Conservation (phyloP, 805 yeast species). For the Maudiozyma serrabonitensis region DNA sequence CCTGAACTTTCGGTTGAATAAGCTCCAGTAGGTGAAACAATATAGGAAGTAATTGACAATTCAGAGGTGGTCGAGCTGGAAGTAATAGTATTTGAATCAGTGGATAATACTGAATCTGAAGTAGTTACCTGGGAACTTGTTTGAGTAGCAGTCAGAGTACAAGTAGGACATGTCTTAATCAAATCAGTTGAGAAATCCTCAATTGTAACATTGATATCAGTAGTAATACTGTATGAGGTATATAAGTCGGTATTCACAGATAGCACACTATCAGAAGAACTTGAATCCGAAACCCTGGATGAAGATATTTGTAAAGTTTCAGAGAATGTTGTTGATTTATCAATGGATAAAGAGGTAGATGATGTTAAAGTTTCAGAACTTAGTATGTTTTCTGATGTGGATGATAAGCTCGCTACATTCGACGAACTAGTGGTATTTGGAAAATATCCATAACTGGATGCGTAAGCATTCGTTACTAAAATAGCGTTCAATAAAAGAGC, state of each 20-base stretch:
- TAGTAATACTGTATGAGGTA: background rate
- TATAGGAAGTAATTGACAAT: background rate
- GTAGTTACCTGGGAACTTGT: background rate
- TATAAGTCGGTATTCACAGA: background rate
- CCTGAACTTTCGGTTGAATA: no score
- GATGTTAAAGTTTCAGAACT: background rate
- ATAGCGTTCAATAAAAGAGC: no score
- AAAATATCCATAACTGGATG: background rate
- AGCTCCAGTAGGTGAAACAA: no score
- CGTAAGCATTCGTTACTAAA: background rate
- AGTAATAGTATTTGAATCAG: background rate
- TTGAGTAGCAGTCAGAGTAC: background rate
- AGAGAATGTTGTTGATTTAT: background rate
- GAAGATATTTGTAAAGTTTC: background rate
- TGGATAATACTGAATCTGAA: background rate
- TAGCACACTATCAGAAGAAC: background rate
- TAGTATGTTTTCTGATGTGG: background rate
- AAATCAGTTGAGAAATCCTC: background rate
- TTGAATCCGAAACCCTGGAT: background rate
- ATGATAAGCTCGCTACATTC: background rate
- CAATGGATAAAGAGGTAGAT: background rate
- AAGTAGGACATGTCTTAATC: background rate
- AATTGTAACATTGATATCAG: background rate
- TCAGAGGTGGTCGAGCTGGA: background rate
- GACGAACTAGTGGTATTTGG: background rate